Evolutionary conservation across 2,329 filamentous ascomycete species (phyloP), one percentile per base, ranked within the genome.

Genomic region (Microdochium paspali): DNA sequence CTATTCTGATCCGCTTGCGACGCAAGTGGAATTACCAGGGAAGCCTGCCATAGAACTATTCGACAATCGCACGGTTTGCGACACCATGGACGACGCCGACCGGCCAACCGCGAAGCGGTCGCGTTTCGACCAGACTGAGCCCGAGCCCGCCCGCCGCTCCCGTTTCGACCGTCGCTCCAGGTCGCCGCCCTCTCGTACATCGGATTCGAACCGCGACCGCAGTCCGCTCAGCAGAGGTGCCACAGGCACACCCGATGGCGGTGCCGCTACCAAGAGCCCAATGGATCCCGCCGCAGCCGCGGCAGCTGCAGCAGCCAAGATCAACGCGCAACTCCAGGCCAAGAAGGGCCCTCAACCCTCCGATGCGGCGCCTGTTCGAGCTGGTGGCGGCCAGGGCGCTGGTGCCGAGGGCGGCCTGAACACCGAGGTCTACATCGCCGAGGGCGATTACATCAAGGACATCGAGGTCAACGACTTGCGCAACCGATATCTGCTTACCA

Each of bases 391-490:
- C 23, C 54, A 61, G 20, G 59, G 58, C 49, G 55, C 54, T 10
- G 58, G 65, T 20, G 60, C 65, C 26, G 66, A 69, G 20, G 73
- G 74, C 35, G 80, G 80, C 51, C 77, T 94, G 65, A 89, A 91
- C 59, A 82, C 85, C 59, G 89, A 94, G 60, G 86, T 95, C 65
- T 97, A 97, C 64, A 86, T 95, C 58, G 86, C 90, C 52, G 93
- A 97, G 64, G 93, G 93, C 59, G 93, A 98, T 69, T 97, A 87
- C 66, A 97, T 98, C 70, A 93, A 94, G 68, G 93, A 98, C 63
- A 95, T 98, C 62, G 93, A 97, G 73, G 89, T 98, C 73, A 98
- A 98, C 68, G 91, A 97, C 68, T 72, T 97, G 61, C 85, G 91
- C 54, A 98, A 97, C 66, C 87, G 91, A 59, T 98, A 98, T 68